Evolutionary conservation across 208 protist species (phyloP).

Genomic region (Herpetomonas tarakana): DNA sequence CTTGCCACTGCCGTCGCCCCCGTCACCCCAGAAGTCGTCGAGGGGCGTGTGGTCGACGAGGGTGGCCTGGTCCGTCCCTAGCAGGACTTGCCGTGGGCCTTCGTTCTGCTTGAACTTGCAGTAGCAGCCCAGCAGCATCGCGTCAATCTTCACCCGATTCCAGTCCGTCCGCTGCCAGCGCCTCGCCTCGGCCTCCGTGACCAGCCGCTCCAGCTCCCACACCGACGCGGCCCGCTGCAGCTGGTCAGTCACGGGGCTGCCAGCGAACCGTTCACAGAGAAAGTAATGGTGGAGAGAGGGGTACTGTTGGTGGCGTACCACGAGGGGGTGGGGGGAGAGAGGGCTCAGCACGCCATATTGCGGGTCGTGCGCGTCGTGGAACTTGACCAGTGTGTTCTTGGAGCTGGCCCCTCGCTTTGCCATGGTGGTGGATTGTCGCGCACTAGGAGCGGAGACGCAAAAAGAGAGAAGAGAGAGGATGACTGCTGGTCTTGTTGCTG

Average conservation of each 20-base stretch:
- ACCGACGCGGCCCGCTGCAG: conserved; percentile 54
- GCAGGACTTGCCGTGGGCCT: conserved; percentile 38
- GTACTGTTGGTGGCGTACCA: conserved; percentile 77
- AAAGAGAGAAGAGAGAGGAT: background rate
- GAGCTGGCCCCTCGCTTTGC: background rate
- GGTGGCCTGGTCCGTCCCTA: conserved; percentile 54
- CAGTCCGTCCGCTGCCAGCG: conserved; percentile 70
- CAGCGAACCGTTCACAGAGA: conserved; percentile 77
- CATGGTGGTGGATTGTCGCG: conserved; percentile 1
- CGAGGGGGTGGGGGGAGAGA: conserved; percentile 72
- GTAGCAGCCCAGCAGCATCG: conserved; percentile 86
- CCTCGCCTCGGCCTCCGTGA: conserved; percentile 58
- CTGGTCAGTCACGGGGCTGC: conserved; percentile 37
- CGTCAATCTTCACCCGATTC: conserved; percentile 80
- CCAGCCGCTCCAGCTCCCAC: conserved; percentile 79
- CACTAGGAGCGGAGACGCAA: background rate
- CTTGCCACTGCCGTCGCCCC: conserved; percentile 77
- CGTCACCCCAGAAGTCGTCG: conserved; percentile 87
- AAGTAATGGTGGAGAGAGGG: conserved; percentile 85
- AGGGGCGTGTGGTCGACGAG: conserved; percentile 76
- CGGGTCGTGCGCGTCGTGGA: conserved; percentile 70
- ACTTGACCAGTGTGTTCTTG: conserved; percentile 49
- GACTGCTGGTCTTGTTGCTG: background rate
- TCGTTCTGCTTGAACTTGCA: conserved; percentile 90
- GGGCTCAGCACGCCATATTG: conserved; percentile 78